Percentiles rank a stretch among this genome's conserved stretches.
Evolutionary conservation across 768 basidiomycete species (phyloP).

Genomic region (Mycena sanguinolenta): DNA sequence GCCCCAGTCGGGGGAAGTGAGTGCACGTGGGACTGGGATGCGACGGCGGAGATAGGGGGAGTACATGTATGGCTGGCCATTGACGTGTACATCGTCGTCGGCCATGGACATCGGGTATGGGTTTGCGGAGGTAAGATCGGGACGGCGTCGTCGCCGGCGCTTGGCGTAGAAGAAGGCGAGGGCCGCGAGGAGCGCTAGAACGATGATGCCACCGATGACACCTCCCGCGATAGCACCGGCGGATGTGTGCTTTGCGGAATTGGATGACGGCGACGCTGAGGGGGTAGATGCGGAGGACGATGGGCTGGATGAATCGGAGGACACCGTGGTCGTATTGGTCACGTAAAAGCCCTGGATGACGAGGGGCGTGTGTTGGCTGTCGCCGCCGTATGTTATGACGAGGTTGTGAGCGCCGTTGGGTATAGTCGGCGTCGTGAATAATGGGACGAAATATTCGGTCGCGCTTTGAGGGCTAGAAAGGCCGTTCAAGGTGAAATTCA

Average conservation of each 20-base stretch:
- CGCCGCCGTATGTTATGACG: slow-evolving; percentile 38
- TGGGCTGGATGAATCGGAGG: too few species aligned
- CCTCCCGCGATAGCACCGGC: slow-evolving; percentile 37
- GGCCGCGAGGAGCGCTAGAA: slow-evolving; percentile 3
- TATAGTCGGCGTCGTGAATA: slow-evolving; percentile 39
- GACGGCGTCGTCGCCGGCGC: slow-evolving; percentile 16
- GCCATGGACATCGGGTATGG: not conserved
- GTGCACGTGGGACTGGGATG: not conserved
- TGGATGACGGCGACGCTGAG: slow-evolving; percentile 2
- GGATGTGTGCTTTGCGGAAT: not conserved
- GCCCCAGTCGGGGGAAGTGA: not conserved
- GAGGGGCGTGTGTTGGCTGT: slow-evolving; percentile 36
- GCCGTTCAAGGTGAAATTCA: slow-evolving; percentile 25
- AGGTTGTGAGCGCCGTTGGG: slow-evolving; percentile 37
- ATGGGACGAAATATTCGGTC: slow-evolving; percentile 39
- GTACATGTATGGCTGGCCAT: not conserved
- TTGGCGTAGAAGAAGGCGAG: slow-evolving; percentile 9
- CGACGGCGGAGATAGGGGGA: not conserved
- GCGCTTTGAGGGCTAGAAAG: slow-evolving; percentile 7
- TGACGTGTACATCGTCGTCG: not conserved
- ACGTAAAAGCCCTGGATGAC: slow-evolving; percentile 37
- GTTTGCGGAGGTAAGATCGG: not conserved
- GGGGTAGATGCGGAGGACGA: not conserved
- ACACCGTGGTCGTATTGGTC: slow-evolving; percentile 24
- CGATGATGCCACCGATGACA: slow-evolving; percentile 27